phyloP scores from a whole-genome alignment of 129 eudicot species.

The Apium graveolens region DNA sequence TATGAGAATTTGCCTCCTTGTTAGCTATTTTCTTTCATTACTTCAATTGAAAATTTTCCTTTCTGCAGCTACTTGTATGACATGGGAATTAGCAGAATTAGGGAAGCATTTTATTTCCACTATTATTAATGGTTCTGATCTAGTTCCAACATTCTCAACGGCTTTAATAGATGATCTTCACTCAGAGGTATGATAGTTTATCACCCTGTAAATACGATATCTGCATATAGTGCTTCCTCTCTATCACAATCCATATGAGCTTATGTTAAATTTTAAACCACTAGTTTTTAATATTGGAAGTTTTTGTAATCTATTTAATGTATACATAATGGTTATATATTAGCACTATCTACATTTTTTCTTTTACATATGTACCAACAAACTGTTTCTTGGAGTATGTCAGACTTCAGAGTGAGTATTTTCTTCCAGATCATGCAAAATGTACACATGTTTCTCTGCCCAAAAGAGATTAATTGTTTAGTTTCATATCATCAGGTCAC shows the following conservation, averaged over 20 bases:
- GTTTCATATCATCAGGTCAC: slow-evolving; percentile 54
- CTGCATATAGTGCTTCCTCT: too few relatives aligned
- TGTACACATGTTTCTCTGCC: background rate
- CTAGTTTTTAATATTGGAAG: background rate
- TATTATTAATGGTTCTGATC: slow-evolving; percentile 86
- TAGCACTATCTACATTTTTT: background rate
- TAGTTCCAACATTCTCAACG: slow-evolving; percentile 94
- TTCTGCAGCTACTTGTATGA: slow-evolving; percentile 94
- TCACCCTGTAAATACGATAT: too few relatives aligned
- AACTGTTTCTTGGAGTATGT: background rate
- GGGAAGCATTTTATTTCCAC: slow-evolving; percentile 89
- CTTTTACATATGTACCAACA: background rate
- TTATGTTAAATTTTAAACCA: too few relatives aligned
- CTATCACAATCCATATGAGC: too few relatives aligned
- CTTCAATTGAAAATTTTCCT: slow-evolving; percentile 4
- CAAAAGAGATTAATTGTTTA: background rate
- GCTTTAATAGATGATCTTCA: slow-evolving; percentile 96
- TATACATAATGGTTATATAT: background rate
- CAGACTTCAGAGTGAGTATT: background rate
- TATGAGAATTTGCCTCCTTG: background rate
- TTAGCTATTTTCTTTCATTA: background rate
- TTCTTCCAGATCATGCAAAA: background rate
- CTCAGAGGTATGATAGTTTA: slow-evolving; percentile 59
- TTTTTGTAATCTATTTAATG: background rate
- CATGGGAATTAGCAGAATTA: slow-evolving; percentile 98